These are phyloP conservation scores for Glonium stellatum DNA, from an alignment of 495 filamentous ascomycete species.

Conservation along the genomic window DNA sequence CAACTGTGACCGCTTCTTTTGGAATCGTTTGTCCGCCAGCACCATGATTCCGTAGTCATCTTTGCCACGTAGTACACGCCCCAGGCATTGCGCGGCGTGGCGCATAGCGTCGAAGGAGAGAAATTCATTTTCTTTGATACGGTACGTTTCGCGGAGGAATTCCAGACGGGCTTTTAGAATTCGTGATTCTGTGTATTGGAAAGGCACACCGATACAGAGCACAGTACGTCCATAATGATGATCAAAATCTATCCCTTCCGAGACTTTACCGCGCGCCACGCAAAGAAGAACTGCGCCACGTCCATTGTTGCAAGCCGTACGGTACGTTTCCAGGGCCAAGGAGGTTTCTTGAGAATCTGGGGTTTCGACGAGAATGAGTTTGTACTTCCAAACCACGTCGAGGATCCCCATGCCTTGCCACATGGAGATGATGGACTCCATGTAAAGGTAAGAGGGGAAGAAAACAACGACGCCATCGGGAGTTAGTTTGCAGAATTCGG, in stretches of 20 bases:
- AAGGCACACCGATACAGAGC: constrained; percentile 93
- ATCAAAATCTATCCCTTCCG: constrained; percentile 98
- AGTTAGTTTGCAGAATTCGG: constrained; percentile 88
- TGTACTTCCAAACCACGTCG: constrained; percentile 98
- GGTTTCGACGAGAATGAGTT: constrained; percentile 95
- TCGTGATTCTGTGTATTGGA: constrained; percentile 97
- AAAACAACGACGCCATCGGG: constrained; percentile 98
- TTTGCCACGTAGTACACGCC: constrained; percentile 91
- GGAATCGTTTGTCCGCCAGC: constrained; percentile 83
- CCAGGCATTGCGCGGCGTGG: constrained; percentile 93
- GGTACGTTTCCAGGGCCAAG: constrained; percentile 90
- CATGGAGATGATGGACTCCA: constrained; percentile 98
- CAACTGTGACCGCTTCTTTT: constrained; percentile 79
- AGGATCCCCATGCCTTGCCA: constrained; percentile 98
- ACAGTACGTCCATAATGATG: constrained; percentile 98
- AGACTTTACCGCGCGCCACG: constrained; percentile 94
- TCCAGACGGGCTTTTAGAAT: constrained; percentile 95
- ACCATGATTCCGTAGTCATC: constrained; percentile 99
- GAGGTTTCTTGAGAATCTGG: constrained; percentile 96
- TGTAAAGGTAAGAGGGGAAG: constrained; percentile 97
- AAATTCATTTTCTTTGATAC: constrained; percentile 96
- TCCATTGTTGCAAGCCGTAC: constrained; percentile 94
- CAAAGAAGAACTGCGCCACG: constrained; percentile 88
- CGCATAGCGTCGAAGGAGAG: constrained; percentile 98
- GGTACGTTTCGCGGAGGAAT: constrained; percentile 93